Evolutionary conservation across 139 green algal species (phyloP).

Genomic region (Closterium sp.): DNA sequence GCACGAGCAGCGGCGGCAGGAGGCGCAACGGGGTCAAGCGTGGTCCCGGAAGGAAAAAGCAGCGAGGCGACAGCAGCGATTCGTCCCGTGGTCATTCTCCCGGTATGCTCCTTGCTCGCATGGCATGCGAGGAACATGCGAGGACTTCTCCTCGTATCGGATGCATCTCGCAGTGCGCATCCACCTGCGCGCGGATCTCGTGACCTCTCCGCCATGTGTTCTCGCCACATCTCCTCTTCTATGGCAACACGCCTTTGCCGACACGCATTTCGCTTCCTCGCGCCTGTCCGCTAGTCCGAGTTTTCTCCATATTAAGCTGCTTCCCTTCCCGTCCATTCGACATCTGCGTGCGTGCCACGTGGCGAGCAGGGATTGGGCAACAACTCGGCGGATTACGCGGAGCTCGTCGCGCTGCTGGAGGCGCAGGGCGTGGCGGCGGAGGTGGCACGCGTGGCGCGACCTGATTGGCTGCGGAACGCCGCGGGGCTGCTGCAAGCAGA

Average conservation of each 20-base stretch:
- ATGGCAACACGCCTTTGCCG: too few relatives aligned
- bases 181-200: too few relatives aligned
- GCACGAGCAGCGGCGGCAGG: neutral
- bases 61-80: neutral
- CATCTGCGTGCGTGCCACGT: neutral
- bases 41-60: neutral
- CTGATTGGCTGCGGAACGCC: constrained; percentile 87
- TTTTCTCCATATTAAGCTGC: neutral
- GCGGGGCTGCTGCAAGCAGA: constrained; percentile 69
- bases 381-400: constrained; percentile 74
- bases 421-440: constrained; percentile 51
- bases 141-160: too few relatives aligned
- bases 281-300: too few relatives aligned
- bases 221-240: too few relatives aligned
- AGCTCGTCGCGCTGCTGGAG: constrained; percentile 58
- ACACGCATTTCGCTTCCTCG: neutral
- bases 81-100: neutral
- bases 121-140: too few relatives aligned
- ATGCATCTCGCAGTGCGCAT: too few relatives aligned
- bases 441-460: constrained; percentile 61
- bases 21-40: neutral
- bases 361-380: constrained; percentile 77
- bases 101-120: neutral
- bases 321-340: neutral
- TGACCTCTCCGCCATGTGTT: too few relatives aligned